Percentiles rank a stretch among this genome's conserved stretches.
phyloP scores from a whole-genome alignment of 2,329 filamentous ascomycete species.

The Elsinoe perseae region DNA sequence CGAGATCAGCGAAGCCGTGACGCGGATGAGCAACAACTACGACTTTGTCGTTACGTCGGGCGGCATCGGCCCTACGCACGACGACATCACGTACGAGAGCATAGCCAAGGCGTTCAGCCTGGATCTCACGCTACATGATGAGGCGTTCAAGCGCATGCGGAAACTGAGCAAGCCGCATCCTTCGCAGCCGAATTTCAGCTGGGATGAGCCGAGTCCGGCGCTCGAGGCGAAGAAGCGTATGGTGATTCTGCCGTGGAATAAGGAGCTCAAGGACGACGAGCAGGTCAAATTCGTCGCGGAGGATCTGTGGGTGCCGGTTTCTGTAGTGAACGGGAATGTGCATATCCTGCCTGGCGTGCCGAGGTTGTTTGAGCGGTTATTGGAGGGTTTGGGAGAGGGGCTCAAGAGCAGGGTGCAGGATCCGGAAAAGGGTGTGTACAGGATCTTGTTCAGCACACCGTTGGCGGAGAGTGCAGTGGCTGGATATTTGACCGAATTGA shows the following conservation, averaged over 20 bases:
- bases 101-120: slow-evolving; percentile 85
- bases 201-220: slow-evolving; percentile 72
- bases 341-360: slow-evolving; percentile 91
- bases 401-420: slow-evolving; percentile 66
- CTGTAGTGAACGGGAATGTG: slow-evolving; percentile 83
- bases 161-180: slow-evolving; percentile 65
- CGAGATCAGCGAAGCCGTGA: slow-evolving; percentile 82
- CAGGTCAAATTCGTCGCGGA: slow-evolving; percentile 74
- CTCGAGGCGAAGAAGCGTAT: slow-evolving; percentile 80
- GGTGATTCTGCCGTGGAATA: slow-evolving; percentile 76
- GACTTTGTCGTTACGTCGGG: slow-evolving; percentile 94
- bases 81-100: slow-evolving; percentile 93
- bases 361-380: slow-evolving; percentile 67
- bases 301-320: slow-evolving; percentile 83
- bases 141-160: slow-evolving; percentile 76
- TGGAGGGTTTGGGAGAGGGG: slow-evolving; percentile 66
- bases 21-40: slow-evolving; percentile 79
- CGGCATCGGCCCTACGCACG: slow-evolving; percentile 93
- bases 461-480: slow-evolving; percentile 80
- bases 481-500: slow-evolving; percentile 71
- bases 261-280: slow-evolving; percentile 50
- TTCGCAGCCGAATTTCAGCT: slow-evolving; percentile 68
- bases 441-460: slow-evolving; percentile 80
- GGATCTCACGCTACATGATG: slow-evolving; percentile 66
- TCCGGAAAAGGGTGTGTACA: slow-evolving; percentile 68